These are phyloP conservation scores for Hymenoscyphus albidus DNA, from an alignment of 2,329 filamentous ascomycete species.

Conservation along the genomic window DNA sequence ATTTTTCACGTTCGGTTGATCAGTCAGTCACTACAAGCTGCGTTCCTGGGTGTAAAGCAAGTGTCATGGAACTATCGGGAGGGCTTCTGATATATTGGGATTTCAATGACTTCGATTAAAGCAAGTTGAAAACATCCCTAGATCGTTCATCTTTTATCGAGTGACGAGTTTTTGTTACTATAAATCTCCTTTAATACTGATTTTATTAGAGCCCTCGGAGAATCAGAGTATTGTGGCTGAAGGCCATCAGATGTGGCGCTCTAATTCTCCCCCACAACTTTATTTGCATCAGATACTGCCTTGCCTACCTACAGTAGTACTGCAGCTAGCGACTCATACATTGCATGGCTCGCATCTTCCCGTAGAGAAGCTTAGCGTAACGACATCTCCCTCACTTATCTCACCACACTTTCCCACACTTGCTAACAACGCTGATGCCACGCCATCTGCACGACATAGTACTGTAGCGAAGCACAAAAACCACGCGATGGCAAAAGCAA, in stretches of 20 bases:
- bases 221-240: not conserved
- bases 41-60: too few species aligned
- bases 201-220: too few species aligned
- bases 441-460: constrained; percentile 3
- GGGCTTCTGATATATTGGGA: too few species aligned
- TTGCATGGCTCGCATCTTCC: not conserved
- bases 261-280: not conserved
- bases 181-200: too few species aligned
- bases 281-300: not conserved
- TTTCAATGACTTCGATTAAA: too few species aligned
- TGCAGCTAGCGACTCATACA: not conserved
- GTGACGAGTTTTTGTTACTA: too few species aligned
- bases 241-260: not conserved
- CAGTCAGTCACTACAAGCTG: too few species aligned
- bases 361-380: not conserved
- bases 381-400: not conserved
- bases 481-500: constrained; percentile 8
- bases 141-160: too few species aligned
- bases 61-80: too few species aligned
- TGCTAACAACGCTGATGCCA: not conserved
- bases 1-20: too few species aligned
- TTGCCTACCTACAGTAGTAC: not conserved
- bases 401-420: not conserved
- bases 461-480: not conserved
- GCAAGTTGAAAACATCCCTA: too few species aligned